A percentile compares a stretch with the other conserved stretches of the same genome.
Evolutionary conservation across 2,329 filamentous ascomycete species (phyloP).

Genomic region (Arthrobotrys pseudoclavata): DNA sequence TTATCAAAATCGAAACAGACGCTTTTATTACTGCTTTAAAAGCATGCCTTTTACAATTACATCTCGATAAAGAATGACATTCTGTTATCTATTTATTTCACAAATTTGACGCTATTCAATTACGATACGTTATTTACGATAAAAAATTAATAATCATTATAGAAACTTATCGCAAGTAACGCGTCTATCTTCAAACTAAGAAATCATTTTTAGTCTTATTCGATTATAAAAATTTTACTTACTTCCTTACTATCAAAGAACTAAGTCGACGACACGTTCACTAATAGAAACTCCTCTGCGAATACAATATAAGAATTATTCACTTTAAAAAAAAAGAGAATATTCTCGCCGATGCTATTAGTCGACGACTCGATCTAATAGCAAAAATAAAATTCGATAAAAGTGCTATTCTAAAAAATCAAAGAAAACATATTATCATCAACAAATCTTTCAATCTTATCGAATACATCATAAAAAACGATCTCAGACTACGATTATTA

Average conservation of each 20-base stretch:
- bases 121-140: not conserved
- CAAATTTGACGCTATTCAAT: conserved; percentile 19
- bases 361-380: conserved; percentile 5
- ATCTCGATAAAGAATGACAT: not conserved
- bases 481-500: not conserved
- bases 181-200: too few relatives aligned
- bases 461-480: not conserved
- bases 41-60: too few relatives aligned
- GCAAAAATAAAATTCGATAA: not conserved
- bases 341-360: conserved; percentile 6
- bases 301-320: conserved; percentile 37
- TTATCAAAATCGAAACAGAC: too few relatives aligned
- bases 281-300: not conserved
- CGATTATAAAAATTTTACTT: conserved; percentile 26
- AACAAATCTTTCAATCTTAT: conserved; percentile 9
- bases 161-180: too few relatives aligned
- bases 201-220: not conserved
- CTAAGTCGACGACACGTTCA: not conserved
- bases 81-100: conserved; percentile 30
- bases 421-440: conserved; percentile 18
- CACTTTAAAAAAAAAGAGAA: conserved; percentile 28
- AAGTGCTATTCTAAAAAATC: conserved; percentile 4
- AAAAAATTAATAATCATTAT: conserved; percentile 1
- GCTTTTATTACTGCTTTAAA: too few relatives aligned
- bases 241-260: not conserved